Conservation (phyloP, 371 early-diverging fungal genomes). For the Syncephalastrum sp. region DNA sequence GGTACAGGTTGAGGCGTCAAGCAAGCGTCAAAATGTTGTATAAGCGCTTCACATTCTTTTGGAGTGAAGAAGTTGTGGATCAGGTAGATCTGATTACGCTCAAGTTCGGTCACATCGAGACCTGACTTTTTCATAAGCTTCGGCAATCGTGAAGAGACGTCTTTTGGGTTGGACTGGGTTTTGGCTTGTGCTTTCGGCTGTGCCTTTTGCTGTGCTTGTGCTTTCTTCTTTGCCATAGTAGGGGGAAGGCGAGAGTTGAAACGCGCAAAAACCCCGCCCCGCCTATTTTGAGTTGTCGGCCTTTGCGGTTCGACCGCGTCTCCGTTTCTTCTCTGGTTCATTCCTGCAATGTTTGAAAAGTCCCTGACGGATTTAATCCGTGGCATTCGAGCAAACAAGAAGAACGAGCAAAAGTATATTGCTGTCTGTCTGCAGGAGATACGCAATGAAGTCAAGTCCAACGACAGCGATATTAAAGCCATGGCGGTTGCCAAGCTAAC, state of each 20-base stretch:
- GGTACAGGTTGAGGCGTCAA: slow-evolving; percentile 30
- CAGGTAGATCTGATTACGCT: slow-evolving; percentile 49
- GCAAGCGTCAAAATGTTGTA: slow-evolving; percentile 43
- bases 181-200: too few relatives aligned
- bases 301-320: too few relatives aligned
- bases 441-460: slow-evolving; percentile 81
- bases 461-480: slow-evolving; percentile 85
- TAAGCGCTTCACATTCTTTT: slow-evolving; percentile 42
- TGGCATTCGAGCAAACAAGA: slow-evolving; percentile 92
- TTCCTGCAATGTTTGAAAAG: slow-evolving; percentile 73
- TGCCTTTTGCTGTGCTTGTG: too few relatives aligned
- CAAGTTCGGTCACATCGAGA: slow-evolving; percentile 29
- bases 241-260: too few relatives aligned
- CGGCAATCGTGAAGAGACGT: slow-evolving; percentile 4
- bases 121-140: slow-evolving; percentile 12
- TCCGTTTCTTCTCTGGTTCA: too few relatives aligned
- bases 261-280: too few relatives aligned
- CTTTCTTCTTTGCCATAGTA: too few relatives aligned
- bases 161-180: too few relatives aligned
- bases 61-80: slow-evolving; percentile 43
- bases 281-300: too few relatives aligned
- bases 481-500: slow-evolving; percentile 87
- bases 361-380: slow-evolving; percentile 87
- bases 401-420: slow-evolving; percentile 87
- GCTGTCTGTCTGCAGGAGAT: slow-evolving; percentile 82